Conservation (phyloP, 2,329 filamentous ascomycete genomes). For the Periconia sp. region DNA sequence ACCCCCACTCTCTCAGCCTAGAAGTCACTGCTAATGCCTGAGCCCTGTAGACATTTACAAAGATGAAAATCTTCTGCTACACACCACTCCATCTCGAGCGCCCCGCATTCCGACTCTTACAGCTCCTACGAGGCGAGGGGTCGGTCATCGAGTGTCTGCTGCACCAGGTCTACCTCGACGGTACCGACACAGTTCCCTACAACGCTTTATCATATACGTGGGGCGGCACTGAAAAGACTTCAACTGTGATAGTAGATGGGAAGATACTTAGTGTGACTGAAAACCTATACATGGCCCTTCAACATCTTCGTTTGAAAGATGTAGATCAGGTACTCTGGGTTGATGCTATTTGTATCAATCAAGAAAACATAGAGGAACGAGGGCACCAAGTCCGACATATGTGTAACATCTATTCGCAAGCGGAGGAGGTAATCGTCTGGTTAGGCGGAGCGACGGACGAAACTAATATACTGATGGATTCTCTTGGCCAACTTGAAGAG, state of each 20-base stretch:
- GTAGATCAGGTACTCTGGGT: conserved; percentile 20
- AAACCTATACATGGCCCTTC: conserved; percentile 12
- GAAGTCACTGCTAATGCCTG: neutral
- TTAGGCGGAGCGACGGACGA: conserved; percentile 20
- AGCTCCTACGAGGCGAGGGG: conserved; percentile 5
- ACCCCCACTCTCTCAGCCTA: neutral
- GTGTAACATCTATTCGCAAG: conserved; percentile 23
- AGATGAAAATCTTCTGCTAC: conserved; percentile 11
- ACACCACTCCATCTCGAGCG: conserved; percentile 13
- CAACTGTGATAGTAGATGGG: conserved; percentile 9
- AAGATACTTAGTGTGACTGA: conserved; percentile 4
- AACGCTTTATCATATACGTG: conserved; percentile 17
- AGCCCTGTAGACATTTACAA: neutral
- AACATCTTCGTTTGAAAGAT: conserved; percentile 4
- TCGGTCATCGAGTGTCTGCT: conserved; percentile 7
- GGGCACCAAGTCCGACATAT: conserved; percentile 30
- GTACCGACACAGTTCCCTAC: conserved; percentile 4
- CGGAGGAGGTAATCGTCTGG: conserved; percentile 29
- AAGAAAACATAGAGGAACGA: conserved; percentile 20
- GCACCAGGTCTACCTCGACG: conserved; percentile 3
- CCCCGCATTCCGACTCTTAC: conserved; percentile 14
- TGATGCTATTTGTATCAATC: conserved; percentile 30
- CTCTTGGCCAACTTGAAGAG: conserved; percentile 6
- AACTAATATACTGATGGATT: conserved; percentile 8
- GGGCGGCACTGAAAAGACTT: conserved; percentile 1